Evolutionary conservation across 495 filamentous ascomycete species (phyloP).

Genomic region (Neurospora tetraspora): DNA sequence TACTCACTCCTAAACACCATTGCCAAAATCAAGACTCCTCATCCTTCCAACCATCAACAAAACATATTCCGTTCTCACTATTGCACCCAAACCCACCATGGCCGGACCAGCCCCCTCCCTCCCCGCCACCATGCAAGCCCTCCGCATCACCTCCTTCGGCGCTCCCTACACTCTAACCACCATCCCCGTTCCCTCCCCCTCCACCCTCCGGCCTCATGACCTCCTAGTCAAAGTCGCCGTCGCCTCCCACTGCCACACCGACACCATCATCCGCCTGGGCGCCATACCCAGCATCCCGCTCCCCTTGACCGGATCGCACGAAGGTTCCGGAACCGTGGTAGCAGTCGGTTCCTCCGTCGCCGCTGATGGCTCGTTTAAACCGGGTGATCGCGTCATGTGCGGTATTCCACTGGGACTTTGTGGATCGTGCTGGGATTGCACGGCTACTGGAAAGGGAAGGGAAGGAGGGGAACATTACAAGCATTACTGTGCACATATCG

Average conservation of each 20-base stretch:
- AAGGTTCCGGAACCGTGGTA: slow-evolving; percentile 47
- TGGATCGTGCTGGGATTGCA: slow-evolving; percentile 38
- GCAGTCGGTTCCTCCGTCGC: slow-evolving; percentile 32
- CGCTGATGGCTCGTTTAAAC: slow-evolving; percentile 22
- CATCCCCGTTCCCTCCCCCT: slow-evolving; percentile 34
- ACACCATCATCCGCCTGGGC: slow-evolving; percentile 41
- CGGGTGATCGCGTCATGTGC: slow-evolving; percentile 42
- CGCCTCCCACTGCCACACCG: slow-evolving; percentile 53
- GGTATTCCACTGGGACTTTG: slow-evolving; percentile 38
- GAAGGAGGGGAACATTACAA: slow-evolving; percentile 21
- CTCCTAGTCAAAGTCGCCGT: slow-evolving; percentile 49
- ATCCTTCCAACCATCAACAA: too few relatives aligned
- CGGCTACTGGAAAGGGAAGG: slow-evolving; percentile 5
- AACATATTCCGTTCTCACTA: too few relatives aligned
- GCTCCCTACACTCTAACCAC: slow-evolving; percentile 39
- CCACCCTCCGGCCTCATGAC: slow-evolving; percentile 32
- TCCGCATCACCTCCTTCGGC: slow-evolving; percentile 28
- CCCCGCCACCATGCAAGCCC: background rate
- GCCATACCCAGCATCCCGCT: slow-evolving; percentile 28
- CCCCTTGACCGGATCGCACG: slow-evolving; percentile 47
- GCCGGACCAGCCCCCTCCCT: background rate
- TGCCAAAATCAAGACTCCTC: too few relatives aligned
- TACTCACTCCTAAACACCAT: background rate
- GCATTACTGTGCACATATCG: slow-evolving; percentile 34
- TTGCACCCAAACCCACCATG: too few relatives aligned